Evolutionary conservation across 805 yeast species (phyloP), one percentile per base, ranked within the genome.

Genomic region (Kodamaea neixiangensis): DNA sequence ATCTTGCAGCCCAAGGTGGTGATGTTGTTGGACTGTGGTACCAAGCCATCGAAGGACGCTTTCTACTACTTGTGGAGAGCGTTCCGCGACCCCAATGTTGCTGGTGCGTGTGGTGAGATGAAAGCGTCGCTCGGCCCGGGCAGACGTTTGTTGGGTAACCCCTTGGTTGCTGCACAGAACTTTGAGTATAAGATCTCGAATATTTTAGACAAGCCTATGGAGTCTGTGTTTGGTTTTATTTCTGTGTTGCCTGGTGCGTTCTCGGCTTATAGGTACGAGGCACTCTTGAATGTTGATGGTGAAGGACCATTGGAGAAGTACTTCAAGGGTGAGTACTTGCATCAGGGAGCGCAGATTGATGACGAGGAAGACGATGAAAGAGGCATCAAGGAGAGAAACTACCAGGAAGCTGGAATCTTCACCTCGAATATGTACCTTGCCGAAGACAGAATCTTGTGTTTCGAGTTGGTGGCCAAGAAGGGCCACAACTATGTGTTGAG

Each of bases 51-150:
- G 3, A 80, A 82, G 54, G 89, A 88, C 58, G 86, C 97, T 2
- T 81, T 93, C 47, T 92, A 89, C 66, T 87, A 89, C 58, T 71
- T 94, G 50, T 93, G 99, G 99, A 85, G 84, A 65, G 81, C 92
- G 38, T 94, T 93, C 63, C 82, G 81, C 54, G 81, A 80, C 60
- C 86, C 90, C 1, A 80, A 83, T 48, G 96, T 93, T 17, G 99
- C 96, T 2, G 99, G 99, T 37, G 96, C 97, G 1, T 93, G 99
- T 81, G 99, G 99, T 49, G 98, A 94, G 65, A 93, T 94, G 69
- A 86, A 83, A 56, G 96, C 94, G 0, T 84, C 86, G 67, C 72
- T 92, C 48, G 97, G 98, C 2, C 74, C 73, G 43, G 68, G 71
- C 13, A 68, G 68, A 40, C 60, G 60, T 20, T 63, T 77, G 34